phyloP scores from a whole-genome alignment of 345 rosid genomes.

The Eucalyptus curtisii region DNA sequence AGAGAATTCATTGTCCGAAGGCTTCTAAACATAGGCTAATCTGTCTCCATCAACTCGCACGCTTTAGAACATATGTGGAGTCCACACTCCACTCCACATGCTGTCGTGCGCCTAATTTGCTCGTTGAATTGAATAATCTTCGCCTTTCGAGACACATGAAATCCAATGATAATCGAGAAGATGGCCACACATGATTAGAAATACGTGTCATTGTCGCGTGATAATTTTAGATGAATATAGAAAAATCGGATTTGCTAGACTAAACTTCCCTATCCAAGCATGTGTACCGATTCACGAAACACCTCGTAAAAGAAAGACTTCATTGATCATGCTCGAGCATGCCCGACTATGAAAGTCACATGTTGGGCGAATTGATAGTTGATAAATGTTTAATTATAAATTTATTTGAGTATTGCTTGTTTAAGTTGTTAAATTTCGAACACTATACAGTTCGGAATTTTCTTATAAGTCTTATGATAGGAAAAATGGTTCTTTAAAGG shows the following conservation, averaged over 20 bases:
- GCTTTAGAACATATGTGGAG: neutral
- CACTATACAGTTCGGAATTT: neutral
- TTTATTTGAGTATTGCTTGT: neutral
- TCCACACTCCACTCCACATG: neutral
- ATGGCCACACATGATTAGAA: neutral
- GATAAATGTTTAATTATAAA: neutral
- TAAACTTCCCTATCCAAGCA: neutral
- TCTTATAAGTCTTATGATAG: neutral
- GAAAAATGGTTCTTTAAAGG: neutral
- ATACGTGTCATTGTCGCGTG: neutral
- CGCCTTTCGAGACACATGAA: neutral
- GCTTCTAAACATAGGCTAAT: neutral
- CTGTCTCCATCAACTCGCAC: neutral
- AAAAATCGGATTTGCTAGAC: neutral
- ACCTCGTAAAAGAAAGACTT: neutral
- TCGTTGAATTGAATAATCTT: neutral
- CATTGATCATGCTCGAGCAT: neutral
- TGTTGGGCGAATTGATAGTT: neutral
- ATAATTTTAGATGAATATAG: neutral
- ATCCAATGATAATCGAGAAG: neutral
- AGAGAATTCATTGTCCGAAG: neutral
- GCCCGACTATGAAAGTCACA: neutral
- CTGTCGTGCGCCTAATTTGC: neutral
- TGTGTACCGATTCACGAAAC: neutral
- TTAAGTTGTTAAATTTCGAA: neutral